A percentile compares a stretch with the other conserved stretches of the same genome.
These are phyloP conservation scores for Amylocystis lapponica DNA, from an alignment of 768 basidiomycete species.

Conservation along the genomic window DNA sequence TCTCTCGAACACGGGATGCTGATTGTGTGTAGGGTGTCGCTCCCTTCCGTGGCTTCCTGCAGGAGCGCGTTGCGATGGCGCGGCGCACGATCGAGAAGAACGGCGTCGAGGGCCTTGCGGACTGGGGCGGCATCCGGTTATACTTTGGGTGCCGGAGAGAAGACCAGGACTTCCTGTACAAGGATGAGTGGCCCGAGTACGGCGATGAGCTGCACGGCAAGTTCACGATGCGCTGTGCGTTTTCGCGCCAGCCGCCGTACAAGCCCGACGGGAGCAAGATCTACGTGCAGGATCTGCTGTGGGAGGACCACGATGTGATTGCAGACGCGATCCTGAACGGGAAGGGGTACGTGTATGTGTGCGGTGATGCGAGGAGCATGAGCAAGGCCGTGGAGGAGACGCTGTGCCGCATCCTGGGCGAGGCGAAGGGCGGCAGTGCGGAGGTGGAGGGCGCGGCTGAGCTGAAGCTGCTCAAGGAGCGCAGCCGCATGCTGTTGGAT, in stretches of 20 bases:
- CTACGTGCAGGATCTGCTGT: slow-evolving; percentile 97
- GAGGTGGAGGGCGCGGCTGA: slow-evolving; percentile 89
- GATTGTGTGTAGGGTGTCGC: slow-evolving; percentile 75
- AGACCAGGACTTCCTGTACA: slow-evolving; percentile 88
- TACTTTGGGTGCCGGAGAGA: slow-evolving; percentile 95
- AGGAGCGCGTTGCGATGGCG: slow-evolving; percentile 95
- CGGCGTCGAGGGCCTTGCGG: slow-evolving; percentile 84
- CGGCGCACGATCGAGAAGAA: slow-evolving; percentile 94
- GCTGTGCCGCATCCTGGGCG: slow-evolving; percentile 76
- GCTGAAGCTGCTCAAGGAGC: slow-evolving; percentile 92
- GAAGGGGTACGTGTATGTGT: slow-evolving; percentile 97
- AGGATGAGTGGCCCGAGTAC: slow-evolving; percentile 93
- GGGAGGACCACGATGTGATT: slow-evolving; percentile 78
- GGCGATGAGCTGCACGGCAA: slow-evolving; percentile 83
- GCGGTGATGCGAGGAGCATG: slow-evolving; percentile 97
- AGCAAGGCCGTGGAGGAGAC: slow-evolving; percentile 91
- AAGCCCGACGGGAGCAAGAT: slow-evolving; percentile 92
- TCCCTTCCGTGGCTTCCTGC: slow-evolving; percentile 98
- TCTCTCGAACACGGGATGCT: too few relatives aligned
- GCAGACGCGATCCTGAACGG: slow-evolving; percentile 87
- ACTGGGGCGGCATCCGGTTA: slow-evolving; percentile 93
- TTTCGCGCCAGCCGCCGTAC: slow-evolving; percentile 86
- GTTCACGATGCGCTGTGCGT: slow-evolving; percentile 82
- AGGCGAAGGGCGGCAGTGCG: slow-evolving; percentile 87
- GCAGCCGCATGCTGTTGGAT: slow-evolving; percentile 80